Evolutionary conservation across 306 rosid genomes (phyloP).

Genomic region (Cucurbita maxima): DNA sequence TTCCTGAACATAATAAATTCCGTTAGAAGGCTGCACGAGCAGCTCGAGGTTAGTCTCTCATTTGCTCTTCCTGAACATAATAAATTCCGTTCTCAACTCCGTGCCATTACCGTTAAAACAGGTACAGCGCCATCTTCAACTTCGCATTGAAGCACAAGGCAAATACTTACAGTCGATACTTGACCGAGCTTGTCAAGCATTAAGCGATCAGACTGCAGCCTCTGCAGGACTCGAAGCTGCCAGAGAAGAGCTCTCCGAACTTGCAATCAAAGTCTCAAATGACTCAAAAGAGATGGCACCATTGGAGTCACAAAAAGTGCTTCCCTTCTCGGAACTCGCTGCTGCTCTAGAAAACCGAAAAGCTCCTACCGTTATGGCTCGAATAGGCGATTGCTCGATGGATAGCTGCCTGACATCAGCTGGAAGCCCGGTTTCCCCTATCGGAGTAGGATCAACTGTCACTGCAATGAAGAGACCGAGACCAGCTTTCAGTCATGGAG

Average conservation of each 20-base stretch:
- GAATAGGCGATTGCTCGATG: constrained; percentile 27
- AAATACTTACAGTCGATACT: constrained; percentile 45
- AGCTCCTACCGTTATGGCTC: constrained; percentile 13
- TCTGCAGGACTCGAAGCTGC: constrained; percentile 33
- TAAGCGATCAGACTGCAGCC: constrained; percentile 29
- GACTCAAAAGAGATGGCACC: constrained; percentile 24
- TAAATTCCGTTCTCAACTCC: background rate
- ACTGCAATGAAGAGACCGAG: constrained; percentile 29
- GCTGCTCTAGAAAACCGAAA: constrained; percentile 19
- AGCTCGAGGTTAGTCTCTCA: constrained; percentile 34
- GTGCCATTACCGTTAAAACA: constrained; percentile 1
- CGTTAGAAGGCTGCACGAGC: constrained; percentile 39
- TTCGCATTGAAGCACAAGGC: constrained; percentile 48
- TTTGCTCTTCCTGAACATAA: background rate
- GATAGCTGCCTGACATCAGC: constrained; percentile 32
- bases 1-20: background rate
- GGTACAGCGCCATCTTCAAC: constrained; percentile 52
- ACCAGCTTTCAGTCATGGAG: constrained; percentile 28
- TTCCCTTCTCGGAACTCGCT: constrained; percentile 24
- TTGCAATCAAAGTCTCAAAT: constrained; percentile 28
- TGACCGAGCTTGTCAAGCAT: constrained; percentile 40
- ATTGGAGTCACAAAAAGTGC: constrained; percentile 15
- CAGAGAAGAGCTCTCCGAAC: constrained; percentile 38
- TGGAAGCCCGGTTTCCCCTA: constrained; percentile 28
- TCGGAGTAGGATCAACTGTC: constrained; percentile 18